Base-by-base conservation (phyloP, 2,329 filamentous ascomycete species). In the Fusarium oxysporum region DNA sequence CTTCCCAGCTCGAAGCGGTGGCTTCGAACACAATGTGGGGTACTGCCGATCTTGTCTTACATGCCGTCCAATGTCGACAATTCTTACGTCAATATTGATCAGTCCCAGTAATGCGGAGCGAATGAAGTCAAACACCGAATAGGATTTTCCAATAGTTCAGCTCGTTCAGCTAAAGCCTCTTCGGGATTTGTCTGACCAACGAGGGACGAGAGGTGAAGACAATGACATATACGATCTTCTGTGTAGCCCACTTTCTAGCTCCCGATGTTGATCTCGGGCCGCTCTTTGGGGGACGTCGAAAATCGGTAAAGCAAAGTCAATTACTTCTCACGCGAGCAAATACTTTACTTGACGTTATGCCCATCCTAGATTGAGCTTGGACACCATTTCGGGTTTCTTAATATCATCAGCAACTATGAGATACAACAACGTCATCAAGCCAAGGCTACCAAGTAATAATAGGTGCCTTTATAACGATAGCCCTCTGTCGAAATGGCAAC, bases 381-480 rank as follows among this genome's bases (percentile, higher is more conserved):
- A 8, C 8, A 33, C 4, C 11, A 6, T n/a, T 28, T 17, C 9
- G 4, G 6, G 30, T 32, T 6, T 21, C 37, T 19, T 35, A 14
- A 25, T 10, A 17, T 19, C 21, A 38, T 3, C 21, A 25, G 6
- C 47, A 5, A 33, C 1, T 8, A 64, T 44, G 62, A 62, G 62
- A 28, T 8, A 38, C 25, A 43, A 45, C 9, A 37, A 9, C 13
- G 14, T 7, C 16, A 25, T 50, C 14, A 50, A 25, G 7, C 25
- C 5, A 21, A 32, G 8, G 14, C n/a, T 33, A 12, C 32, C 21
- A 3, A 30, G 6, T 13, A 23, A 25, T 5, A 14, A 12, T 2
- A 30, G 12, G 4, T 17, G 7, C 3, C 9, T 8, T 17, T 8
- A 16, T 8, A 4, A 30, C 1, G 21, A 43, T 6, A n/a, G 5